phyloP scores from a whole-genome alignment of 805 yeast species.

The Kurtzmaniella cleridarum region DNA sequence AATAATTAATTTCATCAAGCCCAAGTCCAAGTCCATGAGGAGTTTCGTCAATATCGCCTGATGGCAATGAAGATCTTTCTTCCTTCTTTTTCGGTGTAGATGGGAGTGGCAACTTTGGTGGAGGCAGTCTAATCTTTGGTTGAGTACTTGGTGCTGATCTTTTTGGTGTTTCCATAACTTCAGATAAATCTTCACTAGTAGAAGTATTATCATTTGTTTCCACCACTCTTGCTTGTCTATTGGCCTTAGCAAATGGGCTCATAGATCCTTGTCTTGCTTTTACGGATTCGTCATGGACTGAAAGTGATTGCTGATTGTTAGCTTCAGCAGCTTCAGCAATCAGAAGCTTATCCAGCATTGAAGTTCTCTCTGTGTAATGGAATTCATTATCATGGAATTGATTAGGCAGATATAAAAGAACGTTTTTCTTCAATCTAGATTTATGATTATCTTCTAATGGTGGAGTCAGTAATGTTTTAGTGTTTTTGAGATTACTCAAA shows the following conservation, averaged over 20 bases:
- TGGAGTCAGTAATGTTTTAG: neutral
- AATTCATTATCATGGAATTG: slow-evolving; percentile 31
- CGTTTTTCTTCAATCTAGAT: slow-evolving; percentile 18
- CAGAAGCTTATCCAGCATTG: slow-evolving; percentile 1
- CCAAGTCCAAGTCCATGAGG: slow-evolving; percentile 36
- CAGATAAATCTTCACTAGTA: slow-evolving; percentile 1
- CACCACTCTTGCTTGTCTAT: slow-evolving; percentile 41
- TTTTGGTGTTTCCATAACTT: slow-evolving; percentile 2
- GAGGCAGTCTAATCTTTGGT: slow-evolving; percentile 26
- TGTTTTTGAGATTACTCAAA: slow-evolving; percentile 5
- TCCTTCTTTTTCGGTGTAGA: slow-evolving; percentile 19
- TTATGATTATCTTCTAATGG: slow-evolving; percentile 1
- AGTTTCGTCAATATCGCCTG: slow-evolving; percentile 11
- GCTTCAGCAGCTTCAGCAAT: slow-evolving; percentile 6
- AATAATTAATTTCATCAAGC: slow-evolving; percentile 15
- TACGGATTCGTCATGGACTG: slow-evolving; percentile 12
- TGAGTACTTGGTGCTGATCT: slow-evolving; percentile 1
- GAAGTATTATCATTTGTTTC: slow-evolving; percentile 26
- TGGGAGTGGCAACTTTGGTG: slow-evolving; percentile 29
- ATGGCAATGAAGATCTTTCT: slow-evolving; percentile 11
- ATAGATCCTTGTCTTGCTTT: slow-evolving; percentile 24
- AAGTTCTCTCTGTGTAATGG: slow-evolving; percentile 15
- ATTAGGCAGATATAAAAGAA: slow-evolving; percentile 34
- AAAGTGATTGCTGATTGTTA: slow-evolving; percentile 3
- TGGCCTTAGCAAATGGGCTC: slow-evolving; percentile 38